Percentiles rank a stretch among this genome's conserved stretches.
Evolutionary conservation across 2,329 filamentous ascomycete genomes (phyloP).

Genomic region (Amylocarpus encephaloides): DNA sequence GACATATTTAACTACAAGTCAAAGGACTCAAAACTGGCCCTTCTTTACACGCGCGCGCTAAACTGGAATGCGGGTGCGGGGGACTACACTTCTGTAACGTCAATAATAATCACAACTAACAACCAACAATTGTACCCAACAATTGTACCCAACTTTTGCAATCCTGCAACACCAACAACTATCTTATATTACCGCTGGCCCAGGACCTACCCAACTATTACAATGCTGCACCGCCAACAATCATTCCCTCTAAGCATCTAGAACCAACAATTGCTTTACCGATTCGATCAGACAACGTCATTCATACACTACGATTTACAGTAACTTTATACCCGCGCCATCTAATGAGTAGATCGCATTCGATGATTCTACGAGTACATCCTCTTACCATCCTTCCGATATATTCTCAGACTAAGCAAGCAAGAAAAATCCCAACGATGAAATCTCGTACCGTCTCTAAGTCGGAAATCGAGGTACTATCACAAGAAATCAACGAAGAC

Average conservation of each 20-base stretch:
- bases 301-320: slow-evolving; percentile 1
- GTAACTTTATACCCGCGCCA: not conserved
- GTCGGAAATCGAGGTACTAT: not conserved
- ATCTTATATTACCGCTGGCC: not conserved
- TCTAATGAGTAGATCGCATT: not conserved
- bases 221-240: not conserved
- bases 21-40: not conserved
- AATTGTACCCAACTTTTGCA: not conserved
- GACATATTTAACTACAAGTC: not conserved
- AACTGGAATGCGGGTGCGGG: not conserved
- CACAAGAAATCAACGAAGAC: not conserved
- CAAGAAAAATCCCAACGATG: not conserved
- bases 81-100: not conserved
- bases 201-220: not conserved
- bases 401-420: not conserved
- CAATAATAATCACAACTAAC: not conserved
- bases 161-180: not conserved
- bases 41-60: not conserved
- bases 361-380: too few species aligned
- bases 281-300: not conserved
- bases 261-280: not conserved
- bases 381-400: not conserved
- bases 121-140: too few species aligned
- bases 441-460: not conserved
- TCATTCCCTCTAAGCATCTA: not conserved